phyloP scores from a whole-genome alignment of 352 stramenopile species.

The Phytopythium delawarense region DNA sequence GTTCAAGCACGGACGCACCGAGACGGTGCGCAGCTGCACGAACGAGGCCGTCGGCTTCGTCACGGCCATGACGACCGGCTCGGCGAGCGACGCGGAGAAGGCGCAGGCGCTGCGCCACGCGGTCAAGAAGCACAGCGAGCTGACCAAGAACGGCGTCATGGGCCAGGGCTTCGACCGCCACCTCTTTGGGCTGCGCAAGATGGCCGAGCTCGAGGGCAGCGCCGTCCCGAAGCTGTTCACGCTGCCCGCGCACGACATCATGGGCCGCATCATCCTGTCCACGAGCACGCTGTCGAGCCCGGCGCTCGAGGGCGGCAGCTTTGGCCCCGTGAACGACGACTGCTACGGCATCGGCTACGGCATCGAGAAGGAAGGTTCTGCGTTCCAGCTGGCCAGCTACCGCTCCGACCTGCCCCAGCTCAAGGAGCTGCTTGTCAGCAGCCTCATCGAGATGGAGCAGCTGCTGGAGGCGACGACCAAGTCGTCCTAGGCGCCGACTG shows the following conservation, averaged over 20 bases:
- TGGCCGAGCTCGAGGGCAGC: conserved; percentile 56
- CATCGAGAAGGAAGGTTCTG: conserved; percentile 76
- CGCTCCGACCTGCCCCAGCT: conserved; percentile 70
- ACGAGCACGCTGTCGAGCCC: conserved; percentile 87
- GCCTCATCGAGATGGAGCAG: conserved; percentile 64
- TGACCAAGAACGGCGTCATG: conserved; percentile 90
- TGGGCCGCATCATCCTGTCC: conserved; percentile 90
- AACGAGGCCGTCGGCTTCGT: conserved; percentile 82
- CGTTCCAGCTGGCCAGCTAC: conserved; percentile 87
- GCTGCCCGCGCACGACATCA: conserved; percentile 66
- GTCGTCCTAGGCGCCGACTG: background rate
- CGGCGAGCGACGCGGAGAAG: conserved; percentile 53
- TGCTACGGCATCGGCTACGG: conserved; percentile 90
- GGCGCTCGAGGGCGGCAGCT: conserved; percentile 84
- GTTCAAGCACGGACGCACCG: conserved; percentile 90
- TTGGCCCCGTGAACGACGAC: conserved; percentile 86
- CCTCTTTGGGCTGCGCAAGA: conserved; percentile 74
- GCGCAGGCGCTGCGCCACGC: conserved; percentile 54
- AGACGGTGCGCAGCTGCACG: conserved; percentile 88
- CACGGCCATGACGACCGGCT: conserved; percentile 56
- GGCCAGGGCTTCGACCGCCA: conserved; percentile 89
- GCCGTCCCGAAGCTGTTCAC: conserved; percentile 75
- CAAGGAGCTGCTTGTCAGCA: conserved; percentile 69
- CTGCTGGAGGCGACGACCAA: conserved; percentile 44
- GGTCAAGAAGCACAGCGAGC: conserved; percentile 84